Evolutionary conservation across 768 basidiomycete genomes (phyloP).

Genomic region (Tylopilus subfusipes): DNA sequence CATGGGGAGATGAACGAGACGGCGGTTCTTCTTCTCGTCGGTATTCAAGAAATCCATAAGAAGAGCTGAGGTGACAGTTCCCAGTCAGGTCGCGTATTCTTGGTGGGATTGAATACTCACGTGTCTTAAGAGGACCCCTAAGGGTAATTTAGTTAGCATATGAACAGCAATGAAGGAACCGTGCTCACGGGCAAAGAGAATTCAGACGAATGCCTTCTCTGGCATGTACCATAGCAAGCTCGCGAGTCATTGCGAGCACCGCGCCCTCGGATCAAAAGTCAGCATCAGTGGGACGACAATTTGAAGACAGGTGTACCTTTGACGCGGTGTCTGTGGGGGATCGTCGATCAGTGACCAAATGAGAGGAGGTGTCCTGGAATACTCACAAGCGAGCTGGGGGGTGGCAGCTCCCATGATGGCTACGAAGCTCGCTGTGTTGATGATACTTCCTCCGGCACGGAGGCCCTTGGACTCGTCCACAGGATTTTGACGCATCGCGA

Average conservation of each 20-base stretch:
- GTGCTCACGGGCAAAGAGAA: slow-evolving; percentile 87
- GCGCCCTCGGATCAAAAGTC: slow-evolving; percentile 59
- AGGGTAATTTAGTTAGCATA: slow-evolving; percentile 2
- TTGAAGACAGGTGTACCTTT: slow-evolving; percentile 53
- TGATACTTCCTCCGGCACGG: slow-evolving; percentile 83
- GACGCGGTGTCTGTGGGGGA: slow-evolving; percentile 78
- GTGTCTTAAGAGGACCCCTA: slow-evolving; percentile 93
- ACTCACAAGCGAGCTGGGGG: slow-evolving; percentile 90
- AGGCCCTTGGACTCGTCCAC: slow-evolving; percentile 78
- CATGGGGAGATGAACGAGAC: slow-evolving; percentile 91
- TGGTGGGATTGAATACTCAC: slow-evolving; percentile 43
- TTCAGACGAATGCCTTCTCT: slow-evolving; percentile 96
- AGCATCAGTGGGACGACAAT: slow-evolving; percentile 5
- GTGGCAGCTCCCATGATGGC: slow-evolving; percentile 95
- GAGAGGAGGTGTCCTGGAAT: background rate
- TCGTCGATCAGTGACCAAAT: slow-evolving; percentile 1
- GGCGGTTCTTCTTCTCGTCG: slow-evolving; percentile 87
- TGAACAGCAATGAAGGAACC: background rate
- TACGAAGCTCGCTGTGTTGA: slow-evolving; percentile 98
- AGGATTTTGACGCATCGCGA: slow-evolving; percentile 93
- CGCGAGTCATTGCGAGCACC: slow-evolving; percentile 97
- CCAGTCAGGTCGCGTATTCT: background rate
- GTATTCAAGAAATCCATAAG: slow-evolving; percentile 99
- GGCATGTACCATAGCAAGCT: slow-evolving; percentile 97
- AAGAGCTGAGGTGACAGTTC: slow-evolving; percentile 54